Evolutionary conservation across 305 asterid species (phyloP), one percentile per base, ranked within the genome.

Genomic region (Plantago lanceolata): DNA sequence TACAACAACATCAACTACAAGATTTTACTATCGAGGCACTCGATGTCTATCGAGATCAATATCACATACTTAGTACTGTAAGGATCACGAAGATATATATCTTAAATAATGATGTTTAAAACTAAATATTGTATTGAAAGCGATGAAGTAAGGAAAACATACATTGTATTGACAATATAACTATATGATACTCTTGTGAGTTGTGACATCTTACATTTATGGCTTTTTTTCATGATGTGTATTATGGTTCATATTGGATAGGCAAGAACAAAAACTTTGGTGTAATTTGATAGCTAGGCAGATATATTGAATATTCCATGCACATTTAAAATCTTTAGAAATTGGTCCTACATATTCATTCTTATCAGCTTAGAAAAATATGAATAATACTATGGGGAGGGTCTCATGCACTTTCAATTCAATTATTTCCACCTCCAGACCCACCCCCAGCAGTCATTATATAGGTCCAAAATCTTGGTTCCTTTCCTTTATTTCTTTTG

Each of bases 401-500:
- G 9, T 72, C 76, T 61, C 78, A n/a, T n/a, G n/a, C n/a, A 64
- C 72, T 76, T 72, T 67, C 68, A 55, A 69, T 62, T 48, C 20
- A 67, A 49, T 61, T 50, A 68, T 76, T 8, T 19, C 44, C 2
- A 1, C 44, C 44, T 33, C 13, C 2, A 71, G 71, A 57, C 79
- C 80, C 74, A 78, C 82, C 31, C 61, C 48, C 59, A 43, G 29
- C 67, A 71, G 73, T 70, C 72, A 66, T 71, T 76, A 61, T 73
- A 33, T 71, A 48, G 18, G 64, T 64, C 70, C 65, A 68, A 86
- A 82, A 82, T 69, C 65, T 73, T 28, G 57, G 69, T 67, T 73
- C 81, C 84, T 79, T 84, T 82, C 70, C 71, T 67, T 68, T 75
- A 63, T 67, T 71, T 78, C 73, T 74, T 83, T 79, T 79, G 90